Conservation (phyloP, 208 protist genomes). For the Trypanosoma melophagium region DNA sequence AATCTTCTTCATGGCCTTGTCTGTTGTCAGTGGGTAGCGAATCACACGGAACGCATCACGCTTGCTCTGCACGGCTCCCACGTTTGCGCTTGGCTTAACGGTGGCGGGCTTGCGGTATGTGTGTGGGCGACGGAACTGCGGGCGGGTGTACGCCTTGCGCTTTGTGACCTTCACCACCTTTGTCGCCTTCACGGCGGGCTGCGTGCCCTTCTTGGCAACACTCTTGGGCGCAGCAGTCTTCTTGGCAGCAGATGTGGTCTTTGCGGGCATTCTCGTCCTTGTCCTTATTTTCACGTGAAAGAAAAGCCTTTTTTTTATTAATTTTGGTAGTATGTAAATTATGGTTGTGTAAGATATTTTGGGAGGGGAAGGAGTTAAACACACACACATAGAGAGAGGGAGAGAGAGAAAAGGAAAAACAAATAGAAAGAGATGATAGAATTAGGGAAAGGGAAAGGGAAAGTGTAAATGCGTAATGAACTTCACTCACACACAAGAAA, state of each 20-base stretch:
- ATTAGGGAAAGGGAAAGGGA: not conserved
- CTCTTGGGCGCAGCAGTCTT: conserved; percentile 31
- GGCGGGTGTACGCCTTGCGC: conserved; percentile 95
- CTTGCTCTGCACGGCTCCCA: conserved; percentile 82
- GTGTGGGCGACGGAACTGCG: conserved; percentile 96
- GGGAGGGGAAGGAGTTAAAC: not conserved
- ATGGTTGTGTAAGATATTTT: not conserved
- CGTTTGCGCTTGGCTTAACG: conserved; percentile 92
- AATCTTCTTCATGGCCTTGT: conserved; percentile 99
- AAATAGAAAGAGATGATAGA: conserved; percentile 7
- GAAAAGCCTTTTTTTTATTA: conserved; percentile 17
- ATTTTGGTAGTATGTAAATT: not conserved
- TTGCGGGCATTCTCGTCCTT: conserved; percentile 56
- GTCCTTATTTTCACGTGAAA: conserved; percentile 14
- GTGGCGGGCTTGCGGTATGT: conserved; percentile 90
- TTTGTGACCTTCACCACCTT: conserved; percentile 89
- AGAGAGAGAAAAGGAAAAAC: not conserved
- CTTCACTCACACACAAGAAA: no score
- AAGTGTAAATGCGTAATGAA: not conserved
- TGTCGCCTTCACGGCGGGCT: conserved; percentile 32
- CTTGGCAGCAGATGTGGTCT: conserved; percentile 53
- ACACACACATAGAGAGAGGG: not conserved
- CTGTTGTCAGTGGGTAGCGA: conserved; percentile 97
- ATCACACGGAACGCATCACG: conserved; percentile 91
- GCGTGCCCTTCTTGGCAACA: conserved; percentile 27